Conservation (phyloP, 2,329 filamentous ascomycete genomes). For the Aureobasidium leucospermi region DNA sequence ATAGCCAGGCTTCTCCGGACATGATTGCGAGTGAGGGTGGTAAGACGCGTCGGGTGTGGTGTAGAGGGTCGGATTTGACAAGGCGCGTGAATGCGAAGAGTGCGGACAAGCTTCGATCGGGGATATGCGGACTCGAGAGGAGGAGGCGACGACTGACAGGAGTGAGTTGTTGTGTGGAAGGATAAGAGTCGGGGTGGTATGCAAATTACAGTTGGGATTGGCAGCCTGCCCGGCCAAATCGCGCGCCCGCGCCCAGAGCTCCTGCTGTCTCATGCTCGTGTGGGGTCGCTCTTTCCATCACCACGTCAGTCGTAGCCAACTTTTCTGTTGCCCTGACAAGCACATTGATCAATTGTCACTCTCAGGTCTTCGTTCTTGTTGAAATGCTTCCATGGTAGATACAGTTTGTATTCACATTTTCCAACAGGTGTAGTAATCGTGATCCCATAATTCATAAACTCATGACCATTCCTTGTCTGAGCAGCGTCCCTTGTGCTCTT, state of each 20-base stretch:
- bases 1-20: slow-evolving; percentile 55
- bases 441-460: too few species aligned
- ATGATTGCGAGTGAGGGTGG: slow-evolving; percentile 22
- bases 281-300: not conserved
- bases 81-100: not conserved
- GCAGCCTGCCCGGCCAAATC: slow-evolving; percentile 2
- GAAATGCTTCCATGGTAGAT: too few species aligned
- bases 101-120: not conserved
- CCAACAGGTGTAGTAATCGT: too few species aligned
- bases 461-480: too few species aligned
- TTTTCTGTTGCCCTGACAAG: not conserved
- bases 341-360: too few species aligned
- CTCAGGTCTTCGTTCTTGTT: too few species aligned
- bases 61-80: not conserved
- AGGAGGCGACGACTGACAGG: not conserved
- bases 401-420: too few species aligned
- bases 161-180: not conserved
- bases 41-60: slow-evolving; percentile 5
- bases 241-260: not conserved
- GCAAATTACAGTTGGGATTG: slow-evolving; percentile 9
- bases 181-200: not conserved
- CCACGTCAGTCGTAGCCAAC: not conserved
- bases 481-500: not conserved
- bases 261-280: not conserved
- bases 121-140: not conserved